Base-by-base conservation (phyloP, 345 rosid genomes). In the Brassica rapa region DNA sequence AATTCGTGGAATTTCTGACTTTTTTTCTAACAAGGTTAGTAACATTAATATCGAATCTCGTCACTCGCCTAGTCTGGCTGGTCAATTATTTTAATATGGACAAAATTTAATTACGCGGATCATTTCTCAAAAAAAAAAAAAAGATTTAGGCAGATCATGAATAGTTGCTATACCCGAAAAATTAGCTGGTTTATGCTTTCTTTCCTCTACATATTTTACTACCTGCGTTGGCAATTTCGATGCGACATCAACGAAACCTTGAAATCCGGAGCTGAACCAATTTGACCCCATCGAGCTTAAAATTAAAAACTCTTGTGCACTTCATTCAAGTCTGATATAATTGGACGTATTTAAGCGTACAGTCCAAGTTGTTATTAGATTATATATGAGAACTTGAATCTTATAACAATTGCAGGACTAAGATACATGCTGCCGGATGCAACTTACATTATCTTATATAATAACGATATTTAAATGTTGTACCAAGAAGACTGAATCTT, bases 121-220 rank as follows among this genome's bases (percentile, higher is more conserved):
- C 35, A n/a, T 69, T 32, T 32, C 35, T 32, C 6, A 32, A 32
- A 32, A 32, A 1, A 19, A 32, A 32, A 5, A 32, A 32, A 5
- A 32, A 35, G 60, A 19, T 39, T 41, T 25, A 75, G 32, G 43
- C 61, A 41, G 62, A 68, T 25, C 37, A n/a, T 77, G 55, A 70
- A 62, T 74, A 70, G 75, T 55, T 77, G 81, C 19, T 16, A 63
- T 70, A 56, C 81, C 39, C 80, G 62, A 62, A 68, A 73, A 62
- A 51, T 21, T 57, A 68, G 49, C 51, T 68, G 62, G 53, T 62
- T 62, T 19, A 41, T 67, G 69, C 68, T 30, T 69, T 60, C 61
- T 68, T 51, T 53, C 62, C 14, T 46, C 62, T 9, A 5, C 49
- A 12, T 67, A 59, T 19, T 68, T 76, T 23, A 69, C 51, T 9